Base-by-base conservation (phyloP, 1,139 yeast species). In the Spathaspora sp. region DNA sequence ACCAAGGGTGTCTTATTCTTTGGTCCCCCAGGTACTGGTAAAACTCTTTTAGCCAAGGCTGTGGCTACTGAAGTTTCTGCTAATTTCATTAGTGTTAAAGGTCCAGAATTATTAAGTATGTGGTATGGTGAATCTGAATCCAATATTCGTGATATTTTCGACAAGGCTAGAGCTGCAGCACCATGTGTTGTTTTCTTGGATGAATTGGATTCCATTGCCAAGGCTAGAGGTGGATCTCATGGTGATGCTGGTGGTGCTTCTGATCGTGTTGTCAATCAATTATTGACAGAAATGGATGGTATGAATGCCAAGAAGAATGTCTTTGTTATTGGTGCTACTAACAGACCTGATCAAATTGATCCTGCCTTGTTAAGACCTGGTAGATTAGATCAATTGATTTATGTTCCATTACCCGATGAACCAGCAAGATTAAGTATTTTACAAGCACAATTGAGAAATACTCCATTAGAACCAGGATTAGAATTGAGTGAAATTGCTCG, bases 21-120 rank as follows among this genome's bases (percentile, higher is more conserved):
- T 70, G 99, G 99, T 59, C 99, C 99, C 47, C 99, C 99, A 51
- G 99, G 99, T 85, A 91, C 98, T 54, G 99, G 99, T 89, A 91
- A 91, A 73, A 91, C 99, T 6, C 77, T 93, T 62, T 80, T 93
- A 59, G 99, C 99, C 41, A 93, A 93, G 72, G 99, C 99, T 43
- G 97, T 93, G 57, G 98, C 99, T 42, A 91, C 97, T 47, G 98
- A 93, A 68, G 97, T 90, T 38, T 86, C 96, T 47, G 98, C 98
- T 40, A 93, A 91, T 69, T 93, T 93, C 71, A 91, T 93, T 56
- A 87, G 96, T 43, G 97, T 93, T 50, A 91, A 91, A 72, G 98
- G 98, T 58, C 98, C 99, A 34, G 98, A 93, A 72, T 81, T 91
- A 64, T 81, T 93, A 63, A 88, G 96, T 72, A 93, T 91, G 98